phyloP scores from a whole-genome alignment of 2,329 filamentous ascomycete species.

The Monosporascus sp. region DNA sequence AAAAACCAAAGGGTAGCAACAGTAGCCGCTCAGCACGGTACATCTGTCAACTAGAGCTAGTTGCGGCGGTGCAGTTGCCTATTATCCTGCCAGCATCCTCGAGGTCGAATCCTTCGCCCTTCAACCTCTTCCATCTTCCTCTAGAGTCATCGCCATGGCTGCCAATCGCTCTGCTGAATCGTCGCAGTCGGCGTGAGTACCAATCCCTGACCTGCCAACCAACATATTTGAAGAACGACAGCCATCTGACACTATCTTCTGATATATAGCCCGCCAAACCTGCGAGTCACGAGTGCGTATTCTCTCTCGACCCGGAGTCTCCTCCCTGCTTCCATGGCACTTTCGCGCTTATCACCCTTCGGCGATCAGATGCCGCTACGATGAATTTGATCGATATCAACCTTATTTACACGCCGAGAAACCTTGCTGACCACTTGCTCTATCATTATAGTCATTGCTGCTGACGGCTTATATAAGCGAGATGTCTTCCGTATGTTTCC shows the following conservation, averaged over 20 bases:
- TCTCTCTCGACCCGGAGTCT: neutral
- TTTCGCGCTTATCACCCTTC: conserved; percentile 4
- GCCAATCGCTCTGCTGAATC: neutral
- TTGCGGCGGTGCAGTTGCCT: neutral
- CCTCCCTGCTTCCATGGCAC: neutral
- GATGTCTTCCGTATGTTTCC: conserved; percentile 88
- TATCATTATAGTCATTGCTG: conserved; percentile 77
- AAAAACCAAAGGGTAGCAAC: neutral
- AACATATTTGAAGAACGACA: neutral
- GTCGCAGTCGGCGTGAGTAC: neutral
- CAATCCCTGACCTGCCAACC: neutral
- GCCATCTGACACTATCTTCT: neutral
- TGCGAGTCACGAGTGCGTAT: conserved; percentile 83
- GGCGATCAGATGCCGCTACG: too few species aligned
- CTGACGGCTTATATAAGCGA: conserved; percentile 96
- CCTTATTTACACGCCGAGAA: neutral
- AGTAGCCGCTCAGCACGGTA: neutral
- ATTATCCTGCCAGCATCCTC: neutral
- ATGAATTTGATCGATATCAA: neutral
- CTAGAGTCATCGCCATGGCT: neutral
- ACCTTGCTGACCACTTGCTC: neutral
- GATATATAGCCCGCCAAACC: conserved; percentile 65
- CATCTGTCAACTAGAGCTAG: too few species aligned
- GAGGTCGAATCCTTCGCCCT: too few species aligned
- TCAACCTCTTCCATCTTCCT: neutral